These are phyloP conservation scores for Waltiozyma sp. DNA, from an alignment of 1,139 yeast species.

Conservation along the genomic window DNA sequence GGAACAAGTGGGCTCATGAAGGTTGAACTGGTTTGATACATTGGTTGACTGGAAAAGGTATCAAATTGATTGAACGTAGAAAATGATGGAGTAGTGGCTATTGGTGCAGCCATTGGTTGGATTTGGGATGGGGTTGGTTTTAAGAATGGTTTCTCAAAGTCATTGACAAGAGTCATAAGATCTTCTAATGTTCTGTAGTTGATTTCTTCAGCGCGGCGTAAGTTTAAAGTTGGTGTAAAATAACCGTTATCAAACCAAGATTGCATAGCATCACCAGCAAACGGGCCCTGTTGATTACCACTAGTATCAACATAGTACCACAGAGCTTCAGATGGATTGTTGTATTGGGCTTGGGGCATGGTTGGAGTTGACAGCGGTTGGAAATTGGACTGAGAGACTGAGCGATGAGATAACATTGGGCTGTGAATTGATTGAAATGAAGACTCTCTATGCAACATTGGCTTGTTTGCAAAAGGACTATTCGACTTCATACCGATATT, in stretches of 20 bases:
- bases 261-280: conserved; percentile 66
- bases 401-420: conserved; percentile 1
- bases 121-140: conserved; percentile 35
- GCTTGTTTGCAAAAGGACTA: not conserved
- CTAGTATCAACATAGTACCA: conserved; percentile 71
- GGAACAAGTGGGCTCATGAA: conserved; percentile 7
- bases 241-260: conserved; percentile 62
- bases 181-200: conserved; percentile 32
- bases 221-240: conserved; percentile 41
- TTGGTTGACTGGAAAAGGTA: not conserved
- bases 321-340: conserved; percentile 26
- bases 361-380: conserved; percentile 10
- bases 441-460: not conserved
- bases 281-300: conserved; percentile 74
- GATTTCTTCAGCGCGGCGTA: conserved; percentile 43
- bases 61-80: conserved; percentile 3
- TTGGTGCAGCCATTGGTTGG: conserved; percentile 2
- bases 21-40: not conserved
- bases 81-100: conserved; percentile 6
- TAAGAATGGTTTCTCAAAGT: conserved; percentile 48
- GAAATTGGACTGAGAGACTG: conserved; percentile 3
- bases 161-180: conserved; percentile 36
- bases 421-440: not conserved
- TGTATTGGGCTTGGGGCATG: conserved; percentile 9
- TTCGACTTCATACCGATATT: not conserved